Evolutionary conservation across 257 asterid species (phyloP).

Genomic region (Nicotiana knightiana): DNA sequence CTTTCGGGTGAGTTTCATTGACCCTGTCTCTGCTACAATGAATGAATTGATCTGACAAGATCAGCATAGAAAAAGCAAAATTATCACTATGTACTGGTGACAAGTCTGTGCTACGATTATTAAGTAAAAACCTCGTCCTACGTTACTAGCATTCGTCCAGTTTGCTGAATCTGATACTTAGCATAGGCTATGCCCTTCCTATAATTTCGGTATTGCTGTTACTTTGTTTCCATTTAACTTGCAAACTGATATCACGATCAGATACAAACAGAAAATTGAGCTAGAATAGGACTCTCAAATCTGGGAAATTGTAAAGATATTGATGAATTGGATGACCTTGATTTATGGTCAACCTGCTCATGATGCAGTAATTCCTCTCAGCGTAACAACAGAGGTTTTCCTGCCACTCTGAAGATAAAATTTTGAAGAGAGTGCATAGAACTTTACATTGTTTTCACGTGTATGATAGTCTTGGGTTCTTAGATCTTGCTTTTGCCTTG

Average conservation of each 20-base stretch:
- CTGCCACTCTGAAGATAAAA: not conserved
- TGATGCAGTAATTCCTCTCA: not conserved
- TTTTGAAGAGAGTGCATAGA: not conserved
- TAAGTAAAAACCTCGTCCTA: not conserved
- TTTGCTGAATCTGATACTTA: not conserved
- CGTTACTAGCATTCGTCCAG: not conserved
- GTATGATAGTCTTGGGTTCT: not conserved
- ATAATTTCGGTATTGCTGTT: not conserved
- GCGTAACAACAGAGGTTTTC: not conserved
- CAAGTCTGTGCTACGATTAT: not conserved
- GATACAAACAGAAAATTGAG: not conserved
- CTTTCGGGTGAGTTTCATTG: slow-evolving; percentile 20
- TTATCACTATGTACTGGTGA: not conserved
- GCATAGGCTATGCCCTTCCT: not conserved
- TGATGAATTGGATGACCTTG: not conserved
- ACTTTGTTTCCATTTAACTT: not conserved
- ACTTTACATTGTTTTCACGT: not conserved
- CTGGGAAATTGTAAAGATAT: not conserved
- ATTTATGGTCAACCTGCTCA: not conserved
- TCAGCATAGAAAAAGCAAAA: not conserved
- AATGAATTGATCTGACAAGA: not conserved
- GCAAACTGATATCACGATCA: not conserved
- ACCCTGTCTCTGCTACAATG: not conserved
- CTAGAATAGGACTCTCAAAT: not conserved
- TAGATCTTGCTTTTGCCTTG: not conserved